Base-by-base conservation (phyloP, 2,329 filamentous ascomycete genomes). In the Fusarium sp. region DNA sequence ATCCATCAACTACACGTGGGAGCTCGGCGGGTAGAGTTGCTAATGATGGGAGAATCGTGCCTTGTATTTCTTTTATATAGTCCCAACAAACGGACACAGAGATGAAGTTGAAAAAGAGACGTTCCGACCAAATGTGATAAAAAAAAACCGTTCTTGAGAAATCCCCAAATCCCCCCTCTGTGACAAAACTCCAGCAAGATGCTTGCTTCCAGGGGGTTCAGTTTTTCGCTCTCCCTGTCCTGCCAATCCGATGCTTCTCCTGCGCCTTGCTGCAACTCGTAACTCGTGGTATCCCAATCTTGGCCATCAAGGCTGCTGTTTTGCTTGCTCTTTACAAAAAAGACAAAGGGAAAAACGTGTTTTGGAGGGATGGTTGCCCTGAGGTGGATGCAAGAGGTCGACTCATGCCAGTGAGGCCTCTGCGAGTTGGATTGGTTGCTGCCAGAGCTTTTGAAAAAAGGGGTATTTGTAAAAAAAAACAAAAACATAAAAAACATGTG, bases 221-320 rank as follows among this genome's bases (percentile, higher is more conserved):
- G 35, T 17, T 33, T 24, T 64, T 67, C 58, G 36, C 65, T 65
- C 60, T 57, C 55, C 16, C 20, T 58, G 64, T 71, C 66, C 67
- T 69, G 67, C 62, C 53, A 60, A 46, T 65, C 57, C 62, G 27
- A 66, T 75, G 59, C 65, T 72, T 66, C 65, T 64, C 62, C 53
- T 67, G 69, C 76, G 75, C 76, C 76, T 66, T 78, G 72, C 75
- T 75, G 35, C 57, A 70, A 51, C 42, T 59, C 71, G 33, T 75
- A 62, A 75, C 62, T 51, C 69, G 55, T 76, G 67, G 73, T 77
- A 68, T 70, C 59, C 53, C 33, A 55, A 62, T 66, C 61, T 57
- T 72, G 62, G 66, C 73, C 66, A 62, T 72, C 66, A 70, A 72
- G 64, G 61, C 62, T 56, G 20, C 53, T 74, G 57, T 62, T 49